A percentile compares a stretch with the other conserved stretches of the same genome.
Evolutionary conservation across 2,329 filamentous ascomycete genomes (phyloP).

Genomic region (Fusarium armeniacum): DNA sequence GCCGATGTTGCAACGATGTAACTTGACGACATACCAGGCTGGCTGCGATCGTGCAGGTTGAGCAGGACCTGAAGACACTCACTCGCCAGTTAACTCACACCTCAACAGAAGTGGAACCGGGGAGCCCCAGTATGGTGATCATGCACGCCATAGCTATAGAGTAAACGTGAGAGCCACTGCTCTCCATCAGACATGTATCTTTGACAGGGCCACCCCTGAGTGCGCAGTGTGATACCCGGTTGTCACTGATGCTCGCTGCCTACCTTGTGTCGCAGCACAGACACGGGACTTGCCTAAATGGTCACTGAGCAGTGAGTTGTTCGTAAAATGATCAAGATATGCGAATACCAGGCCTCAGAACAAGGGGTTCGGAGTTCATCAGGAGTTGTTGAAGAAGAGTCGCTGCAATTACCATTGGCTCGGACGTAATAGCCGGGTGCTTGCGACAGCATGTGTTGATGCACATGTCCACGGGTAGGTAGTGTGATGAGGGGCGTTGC

Average conservation of each 20-base stretch:
- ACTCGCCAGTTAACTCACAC: constrained; percentile 11
- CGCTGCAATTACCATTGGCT: constrained; percentile 13
- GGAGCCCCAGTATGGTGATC: constrained; percentile 2
- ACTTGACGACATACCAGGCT: constrained; percentile 18
- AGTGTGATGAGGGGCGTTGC: not conserved
- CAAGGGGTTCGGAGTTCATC: constrained; percentile 1
- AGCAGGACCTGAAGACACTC: not conserved
- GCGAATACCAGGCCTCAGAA: not conserved
- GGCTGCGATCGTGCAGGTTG: constrained; percentile 31
- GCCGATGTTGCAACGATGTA: constrained; percentile 33
- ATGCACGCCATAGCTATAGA: constrained; percentile 41
- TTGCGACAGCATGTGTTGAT: not conserved
- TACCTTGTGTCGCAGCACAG: not conserved
- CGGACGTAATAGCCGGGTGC: not conserved
- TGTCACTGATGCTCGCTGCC: not conserved
- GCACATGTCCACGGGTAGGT: not conserved
- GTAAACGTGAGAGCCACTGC: constrained; percentile 13
- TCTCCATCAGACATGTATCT: constrained; percentile 2
- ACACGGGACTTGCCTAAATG: not conserved
- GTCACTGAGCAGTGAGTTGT: not conserved
- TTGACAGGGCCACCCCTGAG: constrained; percentile 22
- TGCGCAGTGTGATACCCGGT: constrained; percentile 2
- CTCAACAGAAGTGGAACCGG: constrained; percentile 4
- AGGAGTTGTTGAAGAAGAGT: not conserved
- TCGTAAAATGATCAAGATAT: not conserved